Percentiles rank a stretch among this genome's conserved stretches.
These are phyloP conservation scores for Acacia confusa DNA, from an alignment of 306 rosid genomes.

Conservation along the genomic window DNA sequence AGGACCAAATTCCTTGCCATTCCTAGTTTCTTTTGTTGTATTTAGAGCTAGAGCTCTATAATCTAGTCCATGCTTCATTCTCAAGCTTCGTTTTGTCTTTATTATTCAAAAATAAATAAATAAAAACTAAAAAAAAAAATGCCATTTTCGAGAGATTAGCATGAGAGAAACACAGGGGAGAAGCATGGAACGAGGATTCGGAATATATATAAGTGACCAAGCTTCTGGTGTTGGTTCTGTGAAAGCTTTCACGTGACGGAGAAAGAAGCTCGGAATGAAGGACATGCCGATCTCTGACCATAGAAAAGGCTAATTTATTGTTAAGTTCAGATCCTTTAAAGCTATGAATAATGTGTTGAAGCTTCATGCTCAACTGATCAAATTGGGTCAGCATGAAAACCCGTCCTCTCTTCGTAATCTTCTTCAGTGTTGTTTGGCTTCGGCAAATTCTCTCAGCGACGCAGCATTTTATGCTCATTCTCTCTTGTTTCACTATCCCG, in stretches of 20 bases:
- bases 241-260: background rate
- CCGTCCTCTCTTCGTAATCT: conserved; percentile 41
- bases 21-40: no score
- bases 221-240: background rate
- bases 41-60: no score
- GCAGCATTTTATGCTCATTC: conserved; percentile 45
- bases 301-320: background rate
- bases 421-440: conserved; percentile 39
- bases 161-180: no score
- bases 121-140: no score
- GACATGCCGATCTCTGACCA: background rate
- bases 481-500: conserved; percentile 40
- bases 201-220: no score
- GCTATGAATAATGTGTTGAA: conserved; percentile 47
- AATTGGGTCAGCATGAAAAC: conserved; percentile 41
- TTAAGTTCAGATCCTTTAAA: background rate
- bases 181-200: no score
- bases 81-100: no score
- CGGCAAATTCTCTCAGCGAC: conserved; percentile 35
- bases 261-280: background rate
- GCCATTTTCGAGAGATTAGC: no score
- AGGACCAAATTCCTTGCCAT: no score
- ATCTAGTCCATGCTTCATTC: no score
- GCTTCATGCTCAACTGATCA: conserved; percentile 52
- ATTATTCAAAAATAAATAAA: no score